Evolutionary conservation across 768 basidiomycete species (phyloP).

Genomic region (Fistulinella prunicolor): DNA sequence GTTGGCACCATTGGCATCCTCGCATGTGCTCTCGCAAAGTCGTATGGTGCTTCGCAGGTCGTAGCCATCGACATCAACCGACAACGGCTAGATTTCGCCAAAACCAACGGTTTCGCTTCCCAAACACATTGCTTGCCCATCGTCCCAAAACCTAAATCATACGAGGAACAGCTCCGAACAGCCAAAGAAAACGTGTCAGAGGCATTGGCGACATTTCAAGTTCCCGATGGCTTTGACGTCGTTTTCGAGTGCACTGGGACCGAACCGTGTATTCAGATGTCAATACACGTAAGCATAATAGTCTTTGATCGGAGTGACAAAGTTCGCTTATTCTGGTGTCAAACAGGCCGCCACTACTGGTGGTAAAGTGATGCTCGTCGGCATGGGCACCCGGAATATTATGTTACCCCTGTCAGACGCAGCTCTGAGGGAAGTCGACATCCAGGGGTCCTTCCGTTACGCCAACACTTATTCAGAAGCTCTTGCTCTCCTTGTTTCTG

Average conservation of each 20-base stretch:
- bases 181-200: conserved; percentile 56
- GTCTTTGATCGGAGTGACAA: conserved; percentile 10
- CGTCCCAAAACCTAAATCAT: conserved; percentile 46
- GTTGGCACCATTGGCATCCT: conserved; percentile 93
- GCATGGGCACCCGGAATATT: conserved; percentile 89
- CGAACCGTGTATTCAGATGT: conserved; percentile 88
- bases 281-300: conserved; percentile 68
- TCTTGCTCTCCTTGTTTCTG: conserved; percentile 64
- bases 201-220: conserved; percentile 54
- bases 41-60: conserved; percentile 66
- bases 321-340: conserved; percentile 12
- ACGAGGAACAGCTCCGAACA: conserved; percentile 54
- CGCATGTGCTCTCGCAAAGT: conserved; percentile 75
- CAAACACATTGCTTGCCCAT: conserved; percentile 64
- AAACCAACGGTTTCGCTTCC: conserved; percentile 69
- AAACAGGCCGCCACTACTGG: conserved; percentile 75
- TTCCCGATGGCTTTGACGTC: conserved; percentile 81
- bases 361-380: conserved; percentile 89
- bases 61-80: conserved; percentile 87
- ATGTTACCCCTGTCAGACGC: conserved; percentile 81
- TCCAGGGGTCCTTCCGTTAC: conserved; percentile 89
- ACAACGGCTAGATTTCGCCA: conserved; percentile 75
- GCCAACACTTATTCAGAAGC: conserved; percentile 91
- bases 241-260: conserved; percentile 97
- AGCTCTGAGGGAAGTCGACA: conserved; percentile 86